A percentile compares a stretch with the other conserved stretches of the same genome.
phyloP scores from a whole-genome alignment of 768 basidiomycete genomes.

The Boletus insuetus region DNA sequence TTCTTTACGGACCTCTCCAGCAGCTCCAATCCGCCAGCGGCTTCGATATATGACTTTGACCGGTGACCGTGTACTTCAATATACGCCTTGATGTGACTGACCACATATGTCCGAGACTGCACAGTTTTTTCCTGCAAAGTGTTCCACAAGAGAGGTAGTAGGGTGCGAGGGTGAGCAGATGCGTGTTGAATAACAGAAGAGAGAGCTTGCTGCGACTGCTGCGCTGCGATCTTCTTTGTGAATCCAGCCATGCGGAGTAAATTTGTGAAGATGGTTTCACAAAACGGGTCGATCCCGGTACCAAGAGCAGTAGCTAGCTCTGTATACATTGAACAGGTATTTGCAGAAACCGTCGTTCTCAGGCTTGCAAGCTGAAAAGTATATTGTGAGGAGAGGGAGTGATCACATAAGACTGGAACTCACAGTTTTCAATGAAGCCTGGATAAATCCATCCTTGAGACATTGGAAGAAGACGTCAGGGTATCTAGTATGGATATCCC shows the following conservation, averaged over 20 bases:
- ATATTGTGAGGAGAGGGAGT: background rate
- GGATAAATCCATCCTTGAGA: slow-evolving; percentile 76
- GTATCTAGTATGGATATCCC: slow-evolving; percentile 75
- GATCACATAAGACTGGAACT: slow-evolving; percentile 26
- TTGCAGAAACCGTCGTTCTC: slow-evolving; percentile 84
- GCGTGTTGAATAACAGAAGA: slow-evolving; percentile 65
- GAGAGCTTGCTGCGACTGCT: slow-evolving; percentile 77
- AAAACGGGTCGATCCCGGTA: slow-evolving; percentile 69
- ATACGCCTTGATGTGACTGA: slow-evolving; percentile 72
- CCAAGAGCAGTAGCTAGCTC: slow-evolving; percentile 73
- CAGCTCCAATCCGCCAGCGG: slow-evolving; percentile 60
- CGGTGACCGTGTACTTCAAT: slow-evolving; percentile 69
- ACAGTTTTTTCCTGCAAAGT: slow-evolving; percentile 78
- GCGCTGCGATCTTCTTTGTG: slow-evolving; percentile 90
- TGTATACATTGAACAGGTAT: slow-evolving; percentile 72
- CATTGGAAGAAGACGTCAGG: slow-evolving; percentile 69
- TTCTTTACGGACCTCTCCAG: slow-evolving; percentile 75
- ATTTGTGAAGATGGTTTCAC: slow-evolving; percentile 72
- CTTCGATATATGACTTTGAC: slow-evolving; percentile 65
- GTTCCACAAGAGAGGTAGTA: slow-evolving; percentile 67
- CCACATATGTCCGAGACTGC: slow-evolving; percentile 64
- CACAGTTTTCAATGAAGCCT: slow-evolving; percentile 83
- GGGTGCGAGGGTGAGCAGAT: slow-evolving; percentile 64
- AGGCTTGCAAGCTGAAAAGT: slow-evolving; percentile 71
- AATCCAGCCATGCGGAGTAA: slow-evolving; percentile 83